Percentiles rank a stretch among this genome's conserved stretches.
These are phyloP conservation scores for Quercus lobata DNA, from an alignment of 331 rosid species.

Conservation along the genomic window DNA sequence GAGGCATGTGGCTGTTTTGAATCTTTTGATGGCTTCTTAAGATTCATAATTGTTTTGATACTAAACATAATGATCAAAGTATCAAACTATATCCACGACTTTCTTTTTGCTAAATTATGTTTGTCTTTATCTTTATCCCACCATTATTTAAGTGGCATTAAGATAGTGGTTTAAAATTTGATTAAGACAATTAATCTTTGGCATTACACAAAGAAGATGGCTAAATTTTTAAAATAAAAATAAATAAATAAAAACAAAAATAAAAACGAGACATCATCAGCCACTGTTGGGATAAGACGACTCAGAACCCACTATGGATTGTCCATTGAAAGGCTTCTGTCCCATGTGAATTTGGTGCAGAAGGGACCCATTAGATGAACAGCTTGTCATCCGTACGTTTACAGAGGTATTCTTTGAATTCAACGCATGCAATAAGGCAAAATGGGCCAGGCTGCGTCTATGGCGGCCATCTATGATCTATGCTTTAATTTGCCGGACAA, in stretches of 20 bases:
- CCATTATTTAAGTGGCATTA: conserved; percentile 9
- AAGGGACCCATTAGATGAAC: conserved; percentile 16
- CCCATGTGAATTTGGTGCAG: conserved; percentile 20
- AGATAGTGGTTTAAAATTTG: not conserved
- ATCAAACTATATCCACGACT: not conserved
- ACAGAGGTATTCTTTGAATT: conserved; percentile 4
- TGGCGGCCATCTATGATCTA: not conserved
- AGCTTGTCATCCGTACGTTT: conserved; percentile 32
- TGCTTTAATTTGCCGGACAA: not conserved
- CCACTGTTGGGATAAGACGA: conserved; percentile 26
- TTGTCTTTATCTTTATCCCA: not conserved
- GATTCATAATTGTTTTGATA: not conserved
- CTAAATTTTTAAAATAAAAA: not conserved
- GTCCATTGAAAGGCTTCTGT: conserved; percentile 14
- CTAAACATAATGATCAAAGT: not conserved
- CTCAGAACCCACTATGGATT: conserved; percentile 22
- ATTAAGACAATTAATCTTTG: not conserved
- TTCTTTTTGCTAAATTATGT: not conserved
- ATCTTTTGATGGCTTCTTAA: not conserved
- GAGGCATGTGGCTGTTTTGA: no score
- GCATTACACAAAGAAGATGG: not conserved
- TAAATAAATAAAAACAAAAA: not conserved
- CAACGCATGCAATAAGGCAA: not conserved
- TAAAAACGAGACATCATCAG: conserved; percentile 13
- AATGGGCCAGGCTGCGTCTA: not conserved